Conservation (phyloP, 306 rosid genomes). For the Castanopsis chinensis region DNA sequence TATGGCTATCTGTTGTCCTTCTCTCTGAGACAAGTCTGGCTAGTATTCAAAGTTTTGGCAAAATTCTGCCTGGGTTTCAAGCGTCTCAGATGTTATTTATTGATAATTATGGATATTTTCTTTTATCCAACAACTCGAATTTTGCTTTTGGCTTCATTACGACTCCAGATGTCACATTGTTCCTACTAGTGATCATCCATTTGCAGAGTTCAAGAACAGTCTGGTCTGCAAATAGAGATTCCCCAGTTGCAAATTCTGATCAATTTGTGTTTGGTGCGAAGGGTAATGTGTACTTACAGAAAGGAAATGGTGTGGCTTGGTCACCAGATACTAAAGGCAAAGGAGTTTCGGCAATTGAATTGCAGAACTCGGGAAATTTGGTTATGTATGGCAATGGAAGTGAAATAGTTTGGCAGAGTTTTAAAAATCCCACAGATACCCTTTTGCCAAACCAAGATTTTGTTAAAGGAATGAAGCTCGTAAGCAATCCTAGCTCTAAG, state of each 20-base stretch:
- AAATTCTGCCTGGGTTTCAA: constrained; percentile 38
- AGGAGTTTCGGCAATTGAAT: constrained; percentile 57
- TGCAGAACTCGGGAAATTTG: constrained; percentile 73
- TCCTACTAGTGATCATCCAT: constrained; percentile 53
- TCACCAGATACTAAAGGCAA: constrained; percentile 48
- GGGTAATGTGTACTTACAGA: constrained; percentile 52
- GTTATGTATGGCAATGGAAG: constrained; percentile 48
- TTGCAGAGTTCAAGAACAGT: constrained; percentile 21
- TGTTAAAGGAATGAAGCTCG: constrained; percentile 69
- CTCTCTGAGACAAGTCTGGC: constrained; percentile 35
- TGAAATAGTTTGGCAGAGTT: constrained; percentile 75
- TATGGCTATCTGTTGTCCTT: constrained; percentile 27
- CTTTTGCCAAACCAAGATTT: constrained; percentile 67
- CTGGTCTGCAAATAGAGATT: constrained; percentile 77
- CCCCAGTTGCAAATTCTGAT: constrained; percentile 69
- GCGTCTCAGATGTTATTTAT: constrained; percentile 73
- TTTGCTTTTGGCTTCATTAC: constrained; percentile 62
- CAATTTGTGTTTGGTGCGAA: constrained; percentile 53
- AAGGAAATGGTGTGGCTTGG: constrained; percentile 56
- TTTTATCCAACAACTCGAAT: constrained; percentile 39
- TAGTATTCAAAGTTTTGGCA: constrained; percentile 34
- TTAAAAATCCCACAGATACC: constrained; percentile 77
- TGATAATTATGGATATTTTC: constrained; percentile 58
- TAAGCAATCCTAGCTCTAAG: constrained; percentile 44
- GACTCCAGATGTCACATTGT: constrained; percentile 41